Conservation (phyloP, 106 monocot genomes). For the Alisma plantagoaquatica region DNA sequence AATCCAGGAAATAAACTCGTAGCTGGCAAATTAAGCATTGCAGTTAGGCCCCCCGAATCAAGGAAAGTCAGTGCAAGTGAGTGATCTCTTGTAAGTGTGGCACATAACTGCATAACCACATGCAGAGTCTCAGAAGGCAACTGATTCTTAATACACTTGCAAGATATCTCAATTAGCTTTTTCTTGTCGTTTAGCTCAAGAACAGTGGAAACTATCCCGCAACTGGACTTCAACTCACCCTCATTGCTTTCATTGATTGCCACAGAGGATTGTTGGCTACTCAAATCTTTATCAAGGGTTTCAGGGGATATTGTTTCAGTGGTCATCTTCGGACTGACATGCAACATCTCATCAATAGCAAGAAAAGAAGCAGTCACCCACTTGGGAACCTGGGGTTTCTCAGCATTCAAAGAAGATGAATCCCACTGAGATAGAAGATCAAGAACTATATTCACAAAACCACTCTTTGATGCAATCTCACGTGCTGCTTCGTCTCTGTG, state of each 20-base stretch:
- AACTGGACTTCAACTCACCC: slow-evolving; percentile 22
- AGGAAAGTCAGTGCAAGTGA: slow-evolving; percentile 75
- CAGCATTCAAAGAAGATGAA: slow-evolving; percentile 20
- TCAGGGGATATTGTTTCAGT: slow-evolving; percentile 41
- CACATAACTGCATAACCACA: slow-evolving; percentile 87
- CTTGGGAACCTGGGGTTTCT: slow-evolving; percentile 58
- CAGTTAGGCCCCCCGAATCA: slow-evolving; percentile 70
- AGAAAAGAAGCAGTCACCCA: slow-evolving; percentile 96
- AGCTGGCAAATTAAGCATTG: slow-evolving; percentile 71
- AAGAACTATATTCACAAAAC: slow-evolving; percentile 58
- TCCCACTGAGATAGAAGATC: slow-evolving; percentile 77
- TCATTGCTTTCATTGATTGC: slow-evolving; percentile 39
- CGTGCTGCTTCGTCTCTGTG: slow-evolving; percentile 76
- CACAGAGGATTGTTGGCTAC: slow-evolving; percentile 30
- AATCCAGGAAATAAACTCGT: slow-evolving; percentile 89
- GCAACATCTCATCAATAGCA: slow-evolving; percentile 82
- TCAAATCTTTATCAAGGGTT: slow-evolving; percentile 42
- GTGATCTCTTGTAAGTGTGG: slow-evolving; percentile 89
- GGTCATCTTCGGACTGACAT: slow-evolving; percentile 57
- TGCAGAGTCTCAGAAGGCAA: slow-evolving; percentile 93
- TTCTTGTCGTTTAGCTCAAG: slow-evolving; percentile 63
- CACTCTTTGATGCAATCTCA: slow-evolving; percentile 59
- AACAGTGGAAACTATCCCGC: slow-evolving; percentile 13
- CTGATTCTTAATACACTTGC: slow-evolving; percentile 69
- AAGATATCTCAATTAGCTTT: slow-evolving; percentile 70